Base-by-base conservation (phyloP, 1,139 yeast genomes). In the Magnusiomyces fungicola region DNA sequence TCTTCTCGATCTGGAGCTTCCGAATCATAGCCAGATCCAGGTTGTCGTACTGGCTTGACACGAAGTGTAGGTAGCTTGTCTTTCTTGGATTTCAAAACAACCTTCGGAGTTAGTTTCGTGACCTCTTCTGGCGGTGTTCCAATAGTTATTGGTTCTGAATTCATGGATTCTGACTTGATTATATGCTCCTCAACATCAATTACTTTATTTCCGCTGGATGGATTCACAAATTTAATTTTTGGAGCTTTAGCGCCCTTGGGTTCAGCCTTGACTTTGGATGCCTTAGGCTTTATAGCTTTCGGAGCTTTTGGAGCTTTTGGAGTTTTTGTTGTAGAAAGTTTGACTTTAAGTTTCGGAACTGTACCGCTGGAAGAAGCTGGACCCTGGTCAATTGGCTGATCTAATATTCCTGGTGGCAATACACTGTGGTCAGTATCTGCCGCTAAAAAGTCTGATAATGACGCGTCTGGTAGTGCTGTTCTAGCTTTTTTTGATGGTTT, bases 1-100 rank as follows among this genome's bases (percentile, higher is more conserved):
- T 89, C 97, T 64, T 92, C 98, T 42, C 88, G 71, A 59, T 92
- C 97, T 1, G 97, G 96, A 10, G 96, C 97, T 61, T 92, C 98
- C 1, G 96, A 85, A 63, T 92, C 98, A 65, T 92, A 92, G 0
- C 97, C 97, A 58, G 90, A 96, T 1, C 96, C 96, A 0, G 96
- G 95, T 9, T 84, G 75, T 56, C 95, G 70, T 0, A 87, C 83
- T 0, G 95, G 95, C 61, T 87, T 88, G 50, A 90, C 81, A 54
- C 94, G 70, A 49, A 88, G 81, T 43, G 81, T 71, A 0, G 92
- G 90, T 2, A 42, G 23, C 21, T 42, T 47, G 12, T 46, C 40
- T 18, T 46, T 46, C 14, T 27, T 30, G 12, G 25, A 33, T 10
- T 36, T 27, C 10, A 25, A 24, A 34, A 34, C 36, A 14, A 36